A percentile compares a stretch with the other conserved stretches of the same genome.
These are phyloP conservation scores for Rosa lucieae DNA, from an alignment of 306 rosid species.

Conservation along the genomic window DNA sequence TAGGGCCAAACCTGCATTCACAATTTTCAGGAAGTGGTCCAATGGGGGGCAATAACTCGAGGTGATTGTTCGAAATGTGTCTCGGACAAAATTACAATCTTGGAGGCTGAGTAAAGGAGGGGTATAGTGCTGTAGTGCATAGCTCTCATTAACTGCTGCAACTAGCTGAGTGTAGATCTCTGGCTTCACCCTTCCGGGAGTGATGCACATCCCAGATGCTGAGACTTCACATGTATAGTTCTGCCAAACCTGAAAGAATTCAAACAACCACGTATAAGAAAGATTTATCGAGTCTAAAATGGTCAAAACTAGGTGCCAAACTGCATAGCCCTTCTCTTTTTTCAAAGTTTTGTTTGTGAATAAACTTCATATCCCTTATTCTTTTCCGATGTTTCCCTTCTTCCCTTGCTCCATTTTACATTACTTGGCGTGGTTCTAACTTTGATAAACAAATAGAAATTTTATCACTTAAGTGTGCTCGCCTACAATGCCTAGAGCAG, in stretches of 20 bases:
- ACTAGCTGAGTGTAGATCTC: slow-evolving; percentile 60
- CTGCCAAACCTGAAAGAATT: slow-evolving; percentile 76
- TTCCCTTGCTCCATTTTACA: neutral
- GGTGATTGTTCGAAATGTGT: slow-evolving; percentile 72
- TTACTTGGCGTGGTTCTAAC: neutral
- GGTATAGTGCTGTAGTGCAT: slow-evolving; percentile 87
- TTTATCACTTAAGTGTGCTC: neutral
- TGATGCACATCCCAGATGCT: slow-evolving; percentile 55
- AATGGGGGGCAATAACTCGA: slow-evolving; percentile 75
- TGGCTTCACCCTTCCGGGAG: slow-evolving; percentile 80
- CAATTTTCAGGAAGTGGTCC: slow-evolving; percentile 59
- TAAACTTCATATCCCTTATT: neutral
- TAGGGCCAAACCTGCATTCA: slow-evolving; percentile 78
- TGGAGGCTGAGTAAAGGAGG: slow-evolving; percentile 83
- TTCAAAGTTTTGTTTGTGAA: neutral
- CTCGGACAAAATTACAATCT: slow-evolving; percentile 89
- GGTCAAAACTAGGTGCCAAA: neutral
- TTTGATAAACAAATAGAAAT: neutral
- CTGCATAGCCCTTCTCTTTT: neutral
- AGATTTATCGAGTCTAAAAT: neutral
- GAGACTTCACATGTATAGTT: slow-evolving; percentile 65
- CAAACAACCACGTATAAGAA: slow-evolving; percentile 1
- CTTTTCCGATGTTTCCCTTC: neutral
- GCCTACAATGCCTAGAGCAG: neutral
- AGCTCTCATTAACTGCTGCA: slow-evolving; percentile 83